These are phyloP conservation scores for Phaeotremella skinneri DNA, from an alignment of 768 basidiomycete species.

Conservation along the genomic window DNA sequence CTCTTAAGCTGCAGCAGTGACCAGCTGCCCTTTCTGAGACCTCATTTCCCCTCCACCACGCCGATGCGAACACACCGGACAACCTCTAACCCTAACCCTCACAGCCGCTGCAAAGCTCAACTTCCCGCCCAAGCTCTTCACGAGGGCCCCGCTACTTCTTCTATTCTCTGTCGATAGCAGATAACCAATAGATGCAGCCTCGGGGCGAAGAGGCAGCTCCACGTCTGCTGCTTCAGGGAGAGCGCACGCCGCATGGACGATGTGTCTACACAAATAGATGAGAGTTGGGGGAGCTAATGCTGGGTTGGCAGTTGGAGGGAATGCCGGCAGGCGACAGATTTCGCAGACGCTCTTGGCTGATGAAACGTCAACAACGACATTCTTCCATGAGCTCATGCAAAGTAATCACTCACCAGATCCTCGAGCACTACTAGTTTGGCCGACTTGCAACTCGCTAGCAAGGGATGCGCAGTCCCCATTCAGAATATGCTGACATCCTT, in stretches of 20 bases:
- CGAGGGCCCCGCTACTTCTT: slow-evolving; percentile 52
- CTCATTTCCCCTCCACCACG: slow-evolving; percentile 1
- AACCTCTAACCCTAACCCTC: slow-evolving; percentile 66
- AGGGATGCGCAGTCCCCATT: slow-evolving; percentile 76
- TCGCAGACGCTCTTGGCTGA: slow-evolving; percentile 66
- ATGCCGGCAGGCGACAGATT: slow-evolving; percentile 63
- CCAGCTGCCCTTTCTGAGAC: not conserved
- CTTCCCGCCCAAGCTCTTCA: slow-evolving; percentile 58
- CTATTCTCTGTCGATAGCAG: slow-evolving; percentile 54
- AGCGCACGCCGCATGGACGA: slow-evolving; percentile 74
- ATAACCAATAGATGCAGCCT: slow-evolving; percentile 57
- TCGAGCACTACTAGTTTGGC: slow-evolving; percentile 78
- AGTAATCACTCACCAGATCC: slow-evolving; percentile 62
- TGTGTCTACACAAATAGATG: slow-evolving; percentile 82
- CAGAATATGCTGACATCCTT: slow-evolving; percentile 85
- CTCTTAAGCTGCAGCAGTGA: slow-evolving; percentile 7
- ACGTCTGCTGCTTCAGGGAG: slow-evolving; percentile 61
- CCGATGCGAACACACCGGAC: slow-evolving; percentile 65
- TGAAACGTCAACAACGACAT: not conserved
- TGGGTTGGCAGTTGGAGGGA: slow-evolving; percentile 53
- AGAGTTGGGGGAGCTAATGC: slow-evolving; percentile 59
- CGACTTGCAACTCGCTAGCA: slow-evolving; percentile 64
- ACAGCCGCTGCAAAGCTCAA: slow-evolving; percentile 77
- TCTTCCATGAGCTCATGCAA: not conserved
- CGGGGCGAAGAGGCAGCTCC: slow-evolving; percentile 61